These are phyloP conservation scores for Fusarium palustre DNA, from an alignment of 2,329 filamentous ascomycete species.

Conservation along the genomic window DNA sequence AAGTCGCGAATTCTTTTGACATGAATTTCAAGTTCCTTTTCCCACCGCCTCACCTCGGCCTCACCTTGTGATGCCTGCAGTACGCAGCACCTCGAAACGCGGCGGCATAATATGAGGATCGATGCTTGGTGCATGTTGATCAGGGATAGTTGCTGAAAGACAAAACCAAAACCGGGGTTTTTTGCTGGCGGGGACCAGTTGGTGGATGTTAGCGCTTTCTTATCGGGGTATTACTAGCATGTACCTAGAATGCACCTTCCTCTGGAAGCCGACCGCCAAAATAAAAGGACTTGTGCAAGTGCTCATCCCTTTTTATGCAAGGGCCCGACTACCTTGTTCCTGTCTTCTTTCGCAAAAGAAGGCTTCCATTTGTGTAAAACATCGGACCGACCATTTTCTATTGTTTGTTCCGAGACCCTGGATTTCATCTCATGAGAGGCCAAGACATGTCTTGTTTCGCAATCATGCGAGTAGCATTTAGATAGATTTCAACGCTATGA, in stretches of 20 bases:
- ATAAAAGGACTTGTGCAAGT: conserved; percentile 35
- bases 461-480: conserved; percentile 5
- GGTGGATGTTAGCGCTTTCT: conserved; percentile 21
- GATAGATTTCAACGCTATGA: not conserved
- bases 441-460: conserved; percentile 38
- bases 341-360: not conserved
- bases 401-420: conserved; percentile 1
- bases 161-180: conserved; percentile 27
- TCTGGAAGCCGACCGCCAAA: conserved; percentile 17
- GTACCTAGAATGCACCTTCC: conserved; percentile 19
- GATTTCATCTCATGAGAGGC: not conserved
- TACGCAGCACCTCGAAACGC: conserved; percentile 5
- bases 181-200: conserved; percentile 9
- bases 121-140: conserved; percentile 43
- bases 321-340: conserved; percentile 2
- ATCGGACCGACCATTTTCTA: not conserved
- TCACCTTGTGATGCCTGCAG: not conserved
- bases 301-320: conserved; percentile 4
- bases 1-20: not conserved
- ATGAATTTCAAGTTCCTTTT: conserved; percentile 6
- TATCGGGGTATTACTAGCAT: conserved; percentile 9
- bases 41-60: conserved; percentile 14
- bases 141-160: conserved; percentile 37
- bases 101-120: conserved; percentile 39
- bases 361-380: conserved; percentile 7